phyloP scores from a whole-genome alignment of 2,329 filamentous ascomycete species.

The Juglanconis sp. region DNA sequence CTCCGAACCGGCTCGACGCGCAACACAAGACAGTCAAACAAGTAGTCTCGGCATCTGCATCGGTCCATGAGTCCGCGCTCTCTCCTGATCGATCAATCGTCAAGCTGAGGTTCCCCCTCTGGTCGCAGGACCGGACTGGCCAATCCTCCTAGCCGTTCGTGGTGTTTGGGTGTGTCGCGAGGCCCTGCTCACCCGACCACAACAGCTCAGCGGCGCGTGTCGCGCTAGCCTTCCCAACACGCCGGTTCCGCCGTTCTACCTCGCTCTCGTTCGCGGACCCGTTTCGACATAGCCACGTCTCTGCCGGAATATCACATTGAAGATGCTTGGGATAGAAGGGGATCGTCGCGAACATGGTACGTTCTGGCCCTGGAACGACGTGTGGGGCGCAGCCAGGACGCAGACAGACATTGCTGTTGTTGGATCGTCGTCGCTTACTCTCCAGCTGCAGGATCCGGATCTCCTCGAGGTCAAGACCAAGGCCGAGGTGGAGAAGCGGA shows the following conservation, averaged over 20 bases:
- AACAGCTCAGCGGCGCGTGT: not conserved
- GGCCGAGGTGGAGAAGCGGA: not conserved
- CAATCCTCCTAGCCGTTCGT: not conserved
- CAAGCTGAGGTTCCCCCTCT: not conserved
- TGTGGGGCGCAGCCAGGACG: slow-evolving; percentile 1
- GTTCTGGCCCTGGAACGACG: slow-evolving; percentile 18
- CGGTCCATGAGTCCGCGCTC: not conserved
- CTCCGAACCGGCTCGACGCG: not conserved
- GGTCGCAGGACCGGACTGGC: not conserved
- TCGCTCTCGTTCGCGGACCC: not conserved
- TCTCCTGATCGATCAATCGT: not conserved
- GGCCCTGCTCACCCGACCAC: not conserved
- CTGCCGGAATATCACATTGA: slow-evolving; percentile 17
- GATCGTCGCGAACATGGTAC: slow-evolving; percentile 41
- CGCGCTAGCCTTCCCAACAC: not conserved
- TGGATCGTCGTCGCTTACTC: slow-evolving; percentile 6
- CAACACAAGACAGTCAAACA: not conserved
- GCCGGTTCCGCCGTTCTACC: not conserved
- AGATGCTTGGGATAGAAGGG: slow-evolving; percentile 44
- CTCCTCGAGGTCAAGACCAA: not conserved
- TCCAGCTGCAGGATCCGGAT: slow-evolving; percentile 2
- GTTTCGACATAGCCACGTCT: not conserved
- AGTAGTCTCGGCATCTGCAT: not conserved
- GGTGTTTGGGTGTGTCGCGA: not conserved
- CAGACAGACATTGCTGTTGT: not conserved